Evolutionary conservation across 305 asterid species (phyloP), one percentile per base, ranked within the genome.

Genomic region (Solanum hybrid): DNA sequence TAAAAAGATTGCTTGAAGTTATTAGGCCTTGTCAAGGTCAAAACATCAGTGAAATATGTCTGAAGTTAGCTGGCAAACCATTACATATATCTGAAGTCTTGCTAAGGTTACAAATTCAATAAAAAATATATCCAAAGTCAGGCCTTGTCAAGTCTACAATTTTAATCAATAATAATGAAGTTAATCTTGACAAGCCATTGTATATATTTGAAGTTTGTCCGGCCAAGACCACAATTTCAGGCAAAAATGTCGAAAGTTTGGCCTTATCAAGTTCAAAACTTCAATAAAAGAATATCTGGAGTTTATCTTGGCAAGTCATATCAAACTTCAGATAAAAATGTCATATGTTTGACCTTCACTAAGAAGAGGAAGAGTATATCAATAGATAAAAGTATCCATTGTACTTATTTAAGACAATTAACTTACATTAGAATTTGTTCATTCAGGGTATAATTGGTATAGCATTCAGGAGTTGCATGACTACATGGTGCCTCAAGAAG

Each of bases 401-500:
- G 56, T 42, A 42, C 66, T 51, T 51, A 51, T 51, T 15, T 51
- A 51, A 51, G 66, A 51, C 66, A 51, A 51, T 51, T 15, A 51
- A 51, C 66, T 51, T 51, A 51, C 66, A 51, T 51, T 51, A 51
- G n/a, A 51, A 51, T 15, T 17, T 56, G 69, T 56, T 17, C 24
- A 56, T 91, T 87, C 89, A 93, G 95, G 95, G 93, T 32, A 69
- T 93, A 89, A 4, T 94, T 38, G 93, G 93, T 92, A 92, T 92
- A 56, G 86, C 93, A n/a, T 90, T 91, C 42, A 90, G 96, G 78
- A 90, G 93, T 88, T 94, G 92, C 87, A 42, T 93, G 91, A 90
- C 92, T 89, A 91, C 94, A 2, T 93, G 96, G 96, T 94, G 95
- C 92, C 92, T 94, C 37, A 87, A 89, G 80, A 92, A 92, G 93